These are phyloP conservation scores for Calophaca sinica DNA, from an alignment of 306 rosid species.

Conservation along the genomic window DNA sequence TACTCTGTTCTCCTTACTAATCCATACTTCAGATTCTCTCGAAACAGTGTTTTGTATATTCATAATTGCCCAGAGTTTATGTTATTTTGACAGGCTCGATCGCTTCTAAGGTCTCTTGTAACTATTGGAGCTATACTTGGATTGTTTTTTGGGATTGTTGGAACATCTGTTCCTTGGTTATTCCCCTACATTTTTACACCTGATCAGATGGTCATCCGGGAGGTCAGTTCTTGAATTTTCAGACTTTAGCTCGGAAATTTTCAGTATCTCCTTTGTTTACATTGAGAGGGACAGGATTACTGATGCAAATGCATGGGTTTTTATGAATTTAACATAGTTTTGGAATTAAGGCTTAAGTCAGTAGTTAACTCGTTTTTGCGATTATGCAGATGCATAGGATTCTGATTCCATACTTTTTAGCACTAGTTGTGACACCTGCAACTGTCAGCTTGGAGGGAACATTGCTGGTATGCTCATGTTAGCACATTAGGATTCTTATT, in stretches of 20 bases:
- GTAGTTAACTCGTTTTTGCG: constrained; percentile 26
- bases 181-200: constrained; percentile 72
- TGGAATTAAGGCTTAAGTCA: not conserved
- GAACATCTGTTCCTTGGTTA: constrained; percentile 54
- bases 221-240: constrained; percentile 55
- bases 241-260: not conserved
- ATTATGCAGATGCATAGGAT: constrained; percentile 77
- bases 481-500: constrained; percentile 34
- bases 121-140: constrained; percentile 42
- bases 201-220: constrained; percentile 71
- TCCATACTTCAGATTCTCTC: constrained; percentile 20
- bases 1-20: not conserved
- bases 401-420: constrained; percentile 73
- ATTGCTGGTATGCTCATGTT: constrained; percentile 66
- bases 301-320: constrained; percentile 12
- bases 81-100: constrained; percentile 41
- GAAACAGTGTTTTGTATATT: constrained; percentile 17
- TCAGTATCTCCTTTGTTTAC: constrained; percentile 20
- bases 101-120: constrained; percentile 35
- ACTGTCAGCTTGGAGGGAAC: constrained; percentile 88
- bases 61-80: constrained; percentile 20
- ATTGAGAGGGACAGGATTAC: constrained; percentile 2
- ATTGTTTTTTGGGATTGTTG: constrained; percentile 32
- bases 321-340: constrained; percentile 2
- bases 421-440: constrained; percentile 71